phyloP scores from a whole-genome alignment of 2,329 filamentous ascomycete genomes.

The Epichloe sp. region DNA sequence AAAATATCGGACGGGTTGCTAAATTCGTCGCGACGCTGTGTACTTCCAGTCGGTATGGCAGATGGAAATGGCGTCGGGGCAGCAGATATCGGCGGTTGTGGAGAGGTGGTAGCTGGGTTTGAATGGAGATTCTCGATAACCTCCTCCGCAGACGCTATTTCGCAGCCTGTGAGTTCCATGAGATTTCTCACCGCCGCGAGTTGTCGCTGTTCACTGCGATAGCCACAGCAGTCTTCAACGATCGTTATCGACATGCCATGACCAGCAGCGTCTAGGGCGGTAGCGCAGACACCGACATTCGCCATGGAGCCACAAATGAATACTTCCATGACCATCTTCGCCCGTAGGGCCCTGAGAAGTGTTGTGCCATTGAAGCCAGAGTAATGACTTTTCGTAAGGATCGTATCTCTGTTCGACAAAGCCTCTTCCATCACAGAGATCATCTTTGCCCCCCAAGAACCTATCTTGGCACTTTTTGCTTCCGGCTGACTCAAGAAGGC shows the following conservation, averaged over 20 bases:
- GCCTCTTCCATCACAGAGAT: conserved; percentile 26
- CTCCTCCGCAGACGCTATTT: conserved; percentile 44
- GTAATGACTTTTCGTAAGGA: conserved; percentile 63
- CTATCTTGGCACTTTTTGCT: conserved; percentile 30
- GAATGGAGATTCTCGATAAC: conserved; percentile 30
- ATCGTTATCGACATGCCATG: conserved; percentile 82
- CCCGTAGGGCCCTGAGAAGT: conserved; percentile 64
- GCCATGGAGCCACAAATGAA: conserved; percentile 79
- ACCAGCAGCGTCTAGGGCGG: conserved; percentile 76
- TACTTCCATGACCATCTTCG: conserved; percentile 77
- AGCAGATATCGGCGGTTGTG: conserved; percentile 3
- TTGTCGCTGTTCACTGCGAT: conserved; percentile 56
- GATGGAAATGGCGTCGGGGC: background rate
- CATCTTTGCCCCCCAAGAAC: conserved; percentile 33
- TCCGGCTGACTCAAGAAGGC: conserved; percentile 32
- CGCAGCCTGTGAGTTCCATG: conserved; percentile 61
- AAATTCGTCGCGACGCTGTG: background rate
- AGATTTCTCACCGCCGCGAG: conserved; percentile 57
- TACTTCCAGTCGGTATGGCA: background rate
- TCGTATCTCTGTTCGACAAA: conserved; percentile 35
- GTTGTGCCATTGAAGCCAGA: conserved; percentile 71
- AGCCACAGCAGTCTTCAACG: conserved; percentile 80
- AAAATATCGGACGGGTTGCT: conserved; percentile 16
- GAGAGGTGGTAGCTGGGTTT: conserved; percentile 2
- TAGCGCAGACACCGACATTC: conserved; percentile 83